Percentiles rank a stretch among this genome's conserved stretches.
These are phyloP conservation scores for Psilocybe subaeruginosa DNA, from an alignment of 768 basidiomycete genomes.

Conservation along the genomic window DNA sequence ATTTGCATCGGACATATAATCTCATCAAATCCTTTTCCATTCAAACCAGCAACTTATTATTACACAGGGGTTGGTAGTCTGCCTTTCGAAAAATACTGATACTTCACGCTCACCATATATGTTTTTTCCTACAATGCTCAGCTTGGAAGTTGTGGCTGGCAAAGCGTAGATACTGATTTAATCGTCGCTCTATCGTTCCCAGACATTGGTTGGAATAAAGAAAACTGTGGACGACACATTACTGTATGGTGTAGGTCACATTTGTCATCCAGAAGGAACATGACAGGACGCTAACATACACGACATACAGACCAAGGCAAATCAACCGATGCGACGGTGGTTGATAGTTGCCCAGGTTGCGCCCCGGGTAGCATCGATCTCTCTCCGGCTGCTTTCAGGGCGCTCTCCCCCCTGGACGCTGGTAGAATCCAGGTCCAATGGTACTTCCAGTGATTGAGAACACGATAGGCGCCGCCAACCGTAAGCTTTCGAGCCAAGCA, in stretches of 20 bases:
- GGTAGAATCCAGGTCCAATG: not conserved
- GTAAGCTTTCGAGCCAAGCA: too few relatives aligned
- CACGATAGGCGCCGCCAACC: too few relatives aligned
- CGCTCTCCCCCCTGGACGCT: not conserved
- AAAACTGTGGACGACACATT: not conserved
- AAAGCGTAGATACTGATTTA: not conserved
- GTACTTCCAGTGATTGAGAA: not conserved
- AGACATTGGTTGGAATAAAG: not conserved
- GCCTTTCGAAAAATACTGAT: not conserved
- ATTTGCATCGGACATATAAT: not conserved
- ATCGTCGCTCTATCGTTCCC: not conserved
- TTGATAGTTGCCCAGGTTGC: conserved; percentile 31
- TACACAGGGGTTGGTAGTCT: not conserved
- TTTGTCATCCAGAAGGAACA: too few relatives aligned
- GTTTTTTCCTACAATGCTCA: not conserved
- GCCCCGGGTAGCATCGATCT: conserved; percentile 27
- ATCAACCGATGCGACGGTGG: conserved; percentile 24
- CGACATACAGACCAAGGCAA: conserved; percentile 21
- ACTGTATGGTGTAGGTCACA: not conserved
- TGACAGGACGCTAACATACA: not conserved
- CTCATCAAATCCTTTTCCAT: not conserved
- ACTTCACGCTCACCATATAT: not conserved
- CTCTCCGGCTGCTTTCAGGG: conserved; percentile 27
- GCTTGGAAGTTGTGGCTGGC: conserved; percentile 3
- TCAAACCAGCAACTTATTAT: not conserved